phyloP scores from a whole-genome alignment of 495 filamentous ascomycete genomes.

The Lophiotrema nucula region DNA sequence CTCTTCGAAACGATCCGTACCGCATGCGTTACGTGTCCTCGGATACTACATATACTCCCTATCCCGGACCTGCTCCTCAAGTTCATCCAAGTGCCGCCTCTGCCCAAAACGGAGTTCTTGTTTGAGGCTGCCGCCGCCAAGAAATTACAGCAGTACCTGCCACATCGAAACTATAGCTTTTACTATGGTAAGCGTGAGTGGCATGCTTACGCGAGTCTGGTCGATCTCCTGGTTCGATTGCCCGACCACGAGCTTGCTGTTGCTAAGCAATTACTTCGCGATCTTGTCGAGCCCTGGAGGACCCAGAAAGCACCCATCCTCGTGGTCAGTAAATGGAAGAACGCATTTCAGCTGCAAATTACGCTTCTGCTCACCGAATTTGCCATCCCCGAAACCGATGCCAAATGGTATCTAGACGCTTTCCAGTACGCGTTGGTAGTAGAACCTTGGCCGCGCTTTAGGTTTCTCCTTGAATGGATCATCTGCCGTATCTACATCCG shows the following conservation, averaged over 20 bases:
- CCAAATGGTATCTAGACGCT: constrained; percentile 30
- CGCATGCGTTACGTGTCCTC: constrained; percentile 19
- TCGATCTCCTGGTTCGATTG: constrained; percentile 46
- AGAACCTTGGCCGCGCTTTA: constrained; percentile 47
- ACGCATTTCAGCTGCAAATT: constrained; percentile 45
- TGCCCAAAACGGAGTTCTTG: constrained; percentile 40
- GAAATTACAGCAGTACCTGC: constrained; percentile 29
- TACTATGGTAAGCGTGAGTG: constrained; percentile 45
- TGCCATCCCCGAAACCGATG: constrained; percentile 4
- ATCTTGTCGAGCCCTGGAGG: constrained; percentile 43
- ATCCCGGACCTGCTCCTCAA: constrained; percentile 35
- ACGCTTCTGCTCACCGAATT: constrained; percentile 42
- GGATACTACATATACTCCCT: constrained; percentile 22
- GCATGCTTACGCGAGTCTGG: constrained; percentile 44
- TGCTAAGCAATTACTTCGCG: constrained; percentile 35
- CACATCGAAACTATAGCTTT: constrained; percentile 36
- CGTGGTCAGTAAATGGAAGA: constrained; percentile 48
- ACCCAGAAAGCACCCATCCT: constrained; percentile 42
- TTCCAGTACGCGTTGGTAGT: constrained; percentile 40
- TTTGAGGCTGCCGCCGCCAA: constrained; percentile 37
- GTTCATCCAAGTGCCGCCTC: constrained; percentile 38
- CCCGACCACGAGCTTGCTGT: constrained; percentile 24
- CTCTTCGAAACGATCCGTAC: constrained; percentile 34
- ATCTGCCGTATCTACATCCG: constrained; percentile 40
- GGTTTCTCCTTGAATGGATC: constrained; percentile 50